Evolutionary conservation across 306 rosid species (phyloP), one percentile per base, ranked within the genome.

Genomic region (Trifolium fragiferum): DNA sequence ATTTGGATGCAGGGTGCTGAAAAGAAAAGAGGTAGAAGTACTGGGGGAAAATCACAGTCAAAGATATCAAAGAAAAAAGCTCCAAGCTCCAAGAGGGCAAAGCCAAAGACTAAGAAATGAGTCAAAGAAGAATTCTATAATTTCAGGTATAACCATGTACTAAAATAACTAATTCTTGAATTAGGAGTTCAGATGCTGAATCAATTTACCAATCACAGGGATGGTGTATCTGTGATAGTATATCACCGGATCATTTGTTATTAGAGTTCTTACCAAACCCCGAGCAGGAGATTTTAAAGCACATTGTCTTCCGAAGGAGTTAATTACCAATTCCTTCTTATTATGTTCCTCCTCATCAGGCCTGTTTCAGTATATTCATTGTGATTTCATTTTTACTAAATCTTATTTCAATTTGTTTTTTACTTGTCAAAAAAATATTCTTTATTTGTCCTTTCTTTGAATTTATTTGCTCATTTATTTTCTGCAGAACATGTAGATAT

Each of bases 1-100:
- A 75, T 80, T 69, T 76, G 76, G 81, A 72, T 79, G 73, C 90
- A 93, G 98, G 93, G 84, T 44, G 72, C 72, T 79, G 85, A 77
- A 46, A 84, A 89, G 89, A 94, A 91, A 81, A 90, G 87, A 78
- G 92, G 87, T 37, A 91, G 84, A 79, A 75, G 81, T 62, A 84
- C 85, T 0, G 96, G 87, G 10, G 95, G 90, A 79, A 94, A 88
- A 86, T 61, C 84, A 70, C 98, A 83, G 65, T 72, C 86, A 11
- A 94, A 94, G 86, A 86, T 59, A 84, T 87, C 63, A 58, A 88
- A 83, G 82, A 94, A 84, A 86, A 94, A 88, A 87, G 68, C 84
- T 75, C 87, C 68, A 73, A 87, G 46, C 76, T 80, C 96, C 73
- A 94, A 90, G 84, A 88, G 79, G 76, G 77, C 84, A 32, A 94